phyloP scores from a whole-genome alignment of 1,284 basidiomycete species.

The Moesziomyces antarcticus region DNA sequence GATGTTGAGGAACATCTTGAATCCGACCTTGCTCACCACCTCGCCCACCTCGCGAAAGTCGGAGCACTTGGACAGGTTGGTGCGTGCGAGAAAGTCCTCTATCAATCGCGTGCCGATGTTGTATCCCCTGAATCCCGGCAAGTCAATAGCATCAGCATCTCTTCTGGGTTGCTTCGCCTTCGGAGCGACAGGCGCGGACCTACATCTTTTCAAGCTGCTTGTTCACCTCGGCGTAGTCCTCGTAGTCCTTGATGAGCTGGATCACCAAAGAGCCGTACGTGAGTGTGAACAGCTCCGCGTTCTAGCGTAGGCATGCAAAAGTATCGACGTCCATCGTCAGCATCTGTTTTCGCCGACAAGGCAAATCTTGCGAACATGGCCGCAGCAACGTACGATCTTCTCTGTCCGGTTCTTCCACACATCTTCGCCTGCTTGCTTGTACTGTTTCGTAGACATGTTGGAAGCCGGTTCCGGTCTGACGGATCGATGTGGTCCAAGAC shows the following conservation, averaged over 20 bases:
- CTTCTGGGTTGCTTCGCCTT: not conserved
- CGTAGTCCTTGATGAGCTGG: constrained; percentile 98
- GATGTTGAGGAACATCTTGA: constrained; percentile 97
- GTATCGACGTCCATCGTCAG: not conserved
- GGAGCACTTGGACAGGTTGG: constrained; percentile 75
- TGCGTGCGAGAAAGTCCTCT: constrained; percentile 95
- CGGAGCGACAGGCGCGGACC: constrained; percentile 27
- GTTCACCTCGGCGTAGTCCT: constrained; percentile 88
- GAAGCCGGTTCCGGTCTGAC: too few relatives aligned
- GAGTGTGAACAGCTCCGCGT: constrained; percentile 94
- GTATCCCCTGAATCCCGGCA: constrained; percentile 80
- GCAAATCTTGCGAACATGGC: not conserved
- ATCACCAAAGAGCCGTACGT: constrained; percentile 98
- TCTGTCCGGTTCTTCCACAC: constrained; percentile 66
- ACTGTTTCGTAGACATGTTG: constrained; percentile 58
- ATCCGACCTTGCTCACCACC: constrained; percentile 77
- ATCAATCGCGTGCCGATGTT: constrained; percentile 96
- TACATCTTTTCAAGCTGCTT: constrained; percentile 76
- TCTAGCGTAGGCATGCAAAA: constrained; percentile 67
- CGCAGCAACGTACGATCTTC: constrained; percentile 61
- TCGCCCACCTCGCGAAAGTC: constrained; percentile 87
- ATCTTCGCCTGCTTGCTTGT: constrained; percentile 64
- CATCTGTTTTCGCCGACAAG: not conserved
- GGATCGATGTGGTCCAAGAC: too few relatives aligned
- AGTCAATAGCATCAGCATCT: not conserved